These are phyloP conservation scores for Cryptosporidium sp. DNA, from an alignment of 169 alveolate genomes.

Conservation along the genomic window DNA sequence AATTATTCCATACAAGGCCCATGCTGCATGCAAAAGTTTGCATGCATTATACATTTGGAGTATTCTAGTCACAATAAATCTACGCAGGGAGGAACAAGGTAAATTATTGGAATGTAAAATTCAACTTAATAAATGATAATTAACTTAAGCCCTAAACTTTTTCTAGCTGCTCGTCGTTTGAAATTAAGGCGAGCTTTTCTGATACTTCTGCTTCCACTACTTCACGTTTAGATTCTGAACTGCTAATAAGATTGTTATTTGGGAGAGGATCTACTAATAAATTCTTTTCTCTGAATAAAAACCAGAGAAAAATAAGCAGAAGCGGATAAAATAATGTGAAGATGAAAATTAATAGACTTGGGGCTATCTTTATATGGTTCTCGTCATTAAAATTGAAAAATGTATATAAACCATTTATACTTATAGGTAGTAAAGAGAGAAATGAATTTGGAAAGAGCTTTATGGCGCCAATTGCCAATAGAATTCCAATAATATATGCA, in stretches of 20 bases:
- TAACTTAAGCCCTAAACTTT: neutral
- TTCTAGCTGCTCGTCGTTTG: neutral
- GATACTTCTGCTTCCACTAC: neutral
- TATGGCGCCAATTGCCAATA: conserved; percentile 7
- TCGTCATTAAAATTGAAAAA: conserved; percentile 69
- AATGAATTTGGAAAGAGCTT: conserved; percentile 51
- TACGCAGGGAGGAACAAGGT: neutral
- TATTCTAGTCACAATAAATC: neutral
- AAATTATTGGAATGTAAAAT: neutral
- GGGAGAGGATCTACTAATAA: conserved; percentile 61
- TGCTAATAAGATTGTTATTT: neutral
- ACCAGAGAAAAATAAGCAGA: conserved; percentile 50
- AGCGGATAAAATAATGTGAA: conserved; percentile 64
- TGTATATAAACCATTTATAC: conserved; percentile 50
- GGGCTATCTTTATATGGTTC: conserved; percentile 55
- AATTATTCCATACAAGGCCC: too few species aligned
- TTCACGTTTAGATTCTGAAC: conserved; percentile 5
- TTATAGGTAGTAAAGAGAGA: conserved; percentile 43
- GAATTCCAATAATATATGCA: conserved; percentile 48
- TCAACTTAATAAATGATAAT: neutral
- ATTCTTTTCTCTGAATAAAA: conserved; percentile 62
- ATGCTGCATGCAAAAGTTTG: neutral
- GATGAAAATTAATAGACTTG: conserved; percentile 48
- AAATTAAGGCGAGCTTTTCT: neutral
- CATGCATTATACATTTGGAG: too few species aligned